Conservation (phyloP, 129 eudicot genomes). For the Erigeron canadensis region DNA sequence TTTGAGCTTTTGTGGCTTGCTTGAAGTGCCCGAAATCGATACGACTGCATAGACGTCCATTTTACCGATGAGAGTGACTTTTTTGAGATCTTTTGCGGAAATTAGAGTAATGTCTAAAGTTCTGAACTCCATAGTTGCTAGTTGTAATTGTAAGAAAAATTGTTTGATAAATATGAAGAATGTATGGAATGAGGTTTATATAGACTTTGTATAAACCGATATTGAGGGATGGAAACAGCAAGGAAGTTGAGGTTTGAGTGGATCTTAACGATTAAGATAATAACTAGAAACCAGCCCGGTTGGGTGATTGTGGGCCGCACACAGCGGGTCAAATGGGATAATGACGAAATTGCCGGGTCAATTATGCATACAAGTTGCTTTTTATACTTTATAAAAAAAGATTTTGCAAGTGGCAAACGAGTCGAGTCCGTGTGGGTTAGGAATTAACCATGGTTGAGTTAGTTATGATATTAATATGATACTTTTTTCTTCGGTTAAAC, state of each 20-base stretch:
- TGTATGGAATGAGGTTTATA: background rate
- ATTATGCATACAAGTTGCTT: background rate
- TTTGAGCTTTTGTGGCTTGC: slow-evolving; percentile 33
- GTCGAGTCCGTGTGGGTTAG: slow-evolving; percentile 32
- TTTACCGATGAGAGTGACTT: slow-evolving; percentile 52
- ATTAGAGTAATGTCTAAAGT: slow-evolving; percentile 48
- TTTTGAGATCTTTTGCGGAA: slow-evolving; percentile 60
- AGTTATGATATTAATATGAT: background rate
- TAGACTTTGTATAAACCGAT: slow-evolving; percentile 23
- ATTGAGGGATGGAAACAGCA: slow-evolving; percentile 3
- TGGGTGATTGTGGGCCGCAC: background rate
- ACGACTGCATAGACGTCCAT: slow-evolving; percentile 66
- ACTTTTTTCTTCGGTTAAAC: background rate
- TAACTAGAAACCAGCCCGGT: slow-evolving; percentile 13
- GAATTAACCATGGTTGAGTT: slow-evolving; percentile 29
- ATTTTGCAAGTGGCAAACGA: slow-evolving; percentile 11
- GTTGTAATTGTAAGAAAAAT: background rate
- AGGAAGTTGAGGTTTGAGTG: slow-evolving; percentile 8
- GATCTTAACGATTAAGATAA: slow-evolving; percentile 25
- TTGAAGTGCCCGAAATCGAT: slow-evolving; percentile 49
- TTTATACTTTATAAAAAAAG: too few relatives aligned
- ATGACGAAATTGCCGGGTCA: slow-evolving; percentile 3
- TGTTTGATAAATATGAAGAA: background rate
- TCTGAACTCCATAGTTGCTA: slow-evolving; percentile 25
- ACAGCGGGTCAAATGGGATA: slow-evolving; percentile 1